Conservation (phyloP, 2,329 filamentous ascomycete genomes). For the Tolypocladium ovalisporum region DNA sequence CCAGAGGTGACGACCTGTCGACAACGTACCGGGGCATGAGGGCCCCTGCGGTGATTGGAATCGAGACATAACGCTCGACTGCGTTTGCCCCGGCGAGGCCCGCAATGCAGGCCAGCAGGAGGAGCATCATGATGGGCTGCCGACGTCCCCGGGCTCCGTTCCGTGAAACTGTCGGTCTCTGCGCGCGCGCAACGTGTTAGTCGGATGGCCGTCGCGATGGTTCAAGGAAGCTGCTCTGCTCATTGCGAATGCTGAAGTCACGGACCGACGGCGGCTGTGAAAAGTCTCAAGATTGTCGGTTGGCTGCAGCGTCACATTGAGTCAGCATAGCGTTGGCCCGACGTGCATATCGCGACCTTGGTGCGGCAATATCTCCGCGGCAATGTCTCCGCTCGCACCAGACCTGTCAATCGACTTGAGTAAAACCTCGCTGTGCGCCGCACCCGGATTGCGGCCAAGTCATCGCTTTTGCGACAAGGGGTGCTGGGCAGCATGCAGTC, state of each 20-base stretch:
- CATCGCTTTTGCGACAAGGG: neutral
- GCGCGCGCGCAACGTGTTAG: neutral
- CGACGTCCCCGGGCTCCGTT: neutral
- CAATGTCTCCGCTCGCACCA: neutral
- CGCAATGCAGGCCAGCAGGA: neutral
- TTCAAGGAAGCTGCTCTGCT: neutral
- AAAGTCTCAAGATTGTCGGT: neutral
- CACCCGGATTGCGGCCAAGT: neutral
- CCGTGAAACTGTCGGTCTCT: neutral
- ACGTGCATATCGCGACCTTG: neutral
- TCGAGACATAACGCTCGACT: neutral
- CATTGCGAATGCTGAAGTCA: neutral
- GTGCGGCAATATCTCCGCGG: neutral
- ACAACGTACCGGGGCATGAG: constrained; percentile 3
- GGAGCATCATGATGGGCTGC: neutral
- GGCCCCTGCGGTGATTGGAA: neutral
- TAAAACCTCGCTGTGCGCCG: neutral
- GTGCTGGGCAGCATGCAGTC: neutral
- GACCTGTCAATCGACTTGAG: neutral
- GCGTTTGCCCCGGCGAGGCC: neutral
- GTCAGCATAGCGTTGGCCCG: neutral
- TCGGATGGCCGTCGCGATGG: neutral
- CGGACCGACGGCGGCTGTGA: neutral
- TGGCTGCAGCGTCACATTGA: neutral
- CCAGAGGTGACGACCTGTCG: constrained; percentile 15